Evolutionary conservation across 805 yeast genomes (phyloP), one percentile per base, ranked within the genome.

Genomic region (Saccharomyces jurei): DNA sequence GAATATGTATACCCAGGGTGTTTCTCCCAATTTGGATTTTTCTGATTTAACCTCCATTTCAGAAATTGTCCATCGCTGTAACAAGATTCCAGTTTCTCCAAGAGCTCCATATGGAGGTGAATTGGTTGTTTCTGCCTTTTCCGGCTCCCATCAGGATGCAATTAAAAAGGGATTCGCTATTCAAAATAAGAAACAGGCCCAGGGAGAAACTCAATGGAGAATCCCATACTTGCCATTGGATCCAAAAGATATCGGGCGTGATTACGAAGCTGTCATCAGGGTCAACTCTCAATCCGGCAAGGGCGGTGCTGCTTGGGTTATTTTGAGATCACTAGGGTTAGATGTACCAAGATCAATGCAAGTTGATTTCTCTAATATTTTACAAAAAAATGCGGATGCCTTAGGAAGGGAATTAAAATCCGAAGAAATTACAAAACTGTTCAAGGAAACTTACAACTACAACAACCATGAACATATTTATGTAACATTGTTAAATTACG

Each of bases 251-350:
- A 84, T 87, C 63, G 95, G 95, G 51, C 81, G 94, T 69, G 86
- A 86, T n/a, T 88, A 88, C 73, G 96, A 88, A 71, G 94, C 95
- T n/a, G 87, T 88, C 54, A 87, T 87, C 62, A 81, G 96, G 66
- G 94, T 87, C 68, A 87, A 87, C 72, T 87, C 94, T 11, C 95
- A 87, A 72, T 81, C 88, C 27, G 96, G 96, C 58, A 87, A 87
- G 72, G 95, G 95, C 64, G 95, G 95, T 60, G 86, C 92, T 10
- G 88, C 95, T 5, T 87, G 95, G 94, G 84, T 88, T 60, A 85
- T 87, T 65, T 76, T 87, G 66, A 78, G 88, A 60, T 79, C 81
- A 60, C 77, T 88, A 69, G 92, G 85, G 63, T 79, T 87, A 55
- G 95, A 87, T 67, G 78, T 88, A 61, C 96, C 96, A 46, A 81